Evolutionary conservation across 768 basidiomycete genomes (phyloP), one percentile per base, ranked within the genome.

Genomic region (Pseudohyphozyma bogoriensis): DNA sequence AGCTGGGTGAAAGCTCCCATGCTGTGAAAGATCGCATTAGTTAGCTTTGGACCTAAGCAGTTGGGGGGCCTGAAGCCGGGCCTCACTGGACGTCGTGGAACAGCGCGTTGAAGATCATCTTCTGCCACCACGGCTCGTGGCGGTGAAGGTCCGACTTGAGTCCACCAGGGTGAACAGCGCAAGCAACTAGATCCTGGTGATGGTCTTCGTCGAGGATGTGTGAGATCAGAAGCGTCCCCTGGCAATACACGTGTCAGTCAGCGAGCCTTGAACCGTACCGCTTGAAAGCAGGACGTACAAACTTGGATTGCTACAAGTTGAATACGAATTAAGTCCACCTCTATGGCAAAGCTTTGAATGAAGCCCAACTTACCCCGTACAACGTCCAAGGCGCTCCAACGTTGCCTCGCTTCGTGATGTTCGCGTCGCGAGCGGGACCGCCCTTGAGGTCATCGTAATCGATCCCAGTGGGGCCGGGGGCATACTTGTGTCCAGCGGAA

Each of bases 151-250:
- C 67, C 11, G 63, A 63, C 32, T 55, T 49, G 31, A 68, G 46
- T 24, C 49, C 59, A 26, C 54, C 57, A 18, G 70, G 70, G 55
- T 71, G 66, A 28, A 64, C 36, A 11, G 65, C 33, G 22, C 55
- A 62, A 11, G 55, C 56, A 24, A 65, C 53, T 36, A 69, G 56
- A 20, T 62, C 56, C 32, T 63, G 45, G 22, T 54, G 59, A n/a
- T 47, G 59, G 40, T 62, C 54, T 26, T 59, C 36, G 49, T 56
- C 45, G 15, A 64, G 49, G 24, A 63, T 46, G 13, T 68, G 55
- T 13, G 70, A 55, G 26, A 62, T 51, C 4, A 67, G 31, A 45
- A 68, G 44, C 55, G 68, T 69, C 0, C 65, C 68, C 40, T n/a
- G 18, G 40, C 9, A 15, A n/a, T 20, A 10, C 10, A 11, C 11